Evolutionary conservation across 1,139 yeast genomes (phyloP).

Genomic region (Nakaseomyces sp.): DNA sequence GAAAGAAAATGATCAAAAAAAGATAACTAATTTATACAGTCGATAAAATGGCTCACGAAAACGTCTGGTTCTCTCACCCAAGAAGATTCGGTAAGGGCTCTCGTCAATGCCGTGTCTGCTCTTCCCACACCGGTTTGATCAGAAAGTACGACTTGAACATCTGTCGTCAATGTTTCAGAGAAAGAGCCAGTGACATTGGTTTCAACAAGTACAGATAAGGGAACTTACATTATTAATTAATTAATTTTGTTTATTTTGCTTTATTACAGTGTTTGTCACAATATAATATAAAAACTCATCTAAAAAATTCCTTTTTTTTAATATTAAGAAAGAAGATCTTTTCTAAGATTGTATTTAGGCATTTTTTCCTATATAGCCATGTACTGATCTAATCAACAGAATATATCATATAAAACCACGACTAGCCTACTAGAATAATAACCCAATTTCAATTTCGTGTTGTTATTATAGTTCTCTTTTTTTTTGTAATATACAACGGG

Average conservation of each 20-base stretch:
- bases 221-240: constrained; percentile 4
- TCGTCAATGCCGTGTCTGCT: constrained; percentile 99
- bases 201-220: constrained; percentile 95
- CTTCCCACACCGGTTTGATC: constrained; percentile 98
- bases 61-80: constrained; percentile 99
- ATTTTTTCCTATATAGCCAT: neutral
- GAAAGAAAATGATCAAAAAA: too few species aligned
- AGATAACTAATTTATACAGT: neutral
- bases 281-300: constrained; percentile 1
- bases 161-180: constrained; percentile 99
- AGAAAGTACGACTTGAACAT: constrained; percentile 99
- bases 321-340: neutral
- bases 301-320: neutral
- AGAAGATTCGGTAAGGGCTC: constrained; percentile 99
- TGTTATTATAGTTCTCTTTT: neutral
- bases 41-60: constrained; percentile 93
- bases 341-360: neutral
- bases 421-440: too few species aligned
- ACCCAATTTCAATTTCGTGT: too few species aligned
- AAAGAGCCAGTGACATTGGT: constrained; percentile 97
- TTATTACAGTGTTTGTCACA: constrained; percentile 2
- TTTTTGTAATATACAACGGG: neutral
- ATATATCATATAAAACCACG: neutral
- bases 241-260: constrained; percentile 4
- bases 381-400: neutral